phyloP scores from a whole-genome alignment of 1,284 basidiomycete species.

The Melampsora americana region DNA sequence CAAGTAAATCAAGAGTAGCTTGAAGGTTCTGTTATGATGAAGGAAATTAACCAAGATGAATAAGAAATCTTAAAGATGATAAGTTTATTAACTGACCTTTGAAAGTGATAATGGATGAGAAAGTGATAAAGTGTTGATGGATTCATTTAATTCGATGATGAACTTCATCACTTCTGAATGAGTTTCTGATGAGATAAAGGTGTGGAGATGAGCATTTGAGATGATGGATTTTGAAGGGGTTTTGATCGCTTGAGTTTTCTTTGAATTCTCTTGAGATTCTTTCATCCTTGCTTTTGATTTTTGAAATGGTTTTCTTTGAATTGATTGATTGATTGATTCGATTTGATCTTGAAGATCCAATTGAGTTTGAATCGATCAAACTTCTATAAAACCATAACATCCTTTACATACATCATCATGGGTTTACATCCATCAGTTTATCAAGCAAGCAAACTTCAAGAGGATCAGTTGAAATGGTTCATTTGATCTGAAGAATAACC shows the following conservation, averaged over 20 bases:
- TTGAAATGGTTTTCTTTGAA: no score
- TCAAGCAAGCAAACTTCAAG: no score
- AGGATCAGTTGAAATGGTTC: no score
- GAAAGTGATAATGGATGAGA: constrained; percentile 64
- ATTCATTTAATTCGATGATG: constrained; percentile 71
- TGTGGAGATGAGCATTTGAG: constrained; percentile 70
- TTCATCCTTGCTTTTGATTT: no score
- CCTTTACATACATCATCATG: no score
- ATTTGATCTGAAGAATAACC: no score
- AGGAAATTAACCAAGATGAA: constrained; percentile 1
- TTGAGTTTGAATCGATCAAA: no score
- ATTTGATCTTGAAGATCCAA: no score
- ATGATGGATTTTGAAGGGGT: constrained; percentile 70
- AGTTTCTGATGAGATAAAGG: constrained; percentile 74
- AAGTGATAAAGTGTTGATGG: constrained; percentile 73
- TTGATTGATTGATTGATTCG: no score
- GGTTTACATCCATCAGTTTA: no score
- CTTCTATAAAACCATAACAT: no score
- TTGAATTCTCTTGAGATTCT: no score
- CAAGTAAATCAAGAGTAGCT: constrained; percentile 65
- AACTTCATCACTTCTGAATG: constrained; percentile 70
- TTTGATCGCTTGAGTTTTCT: background rate
- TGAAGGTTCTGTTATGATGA: constrained; percentile 61
- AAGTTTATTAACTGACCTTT: constrained; percentile 58
- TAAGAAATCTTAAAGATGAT: background rate